Evolutionary conservation across 768 basidiomycete species (phyloP).

Genomic region (Boletellus ananas): DNA sequence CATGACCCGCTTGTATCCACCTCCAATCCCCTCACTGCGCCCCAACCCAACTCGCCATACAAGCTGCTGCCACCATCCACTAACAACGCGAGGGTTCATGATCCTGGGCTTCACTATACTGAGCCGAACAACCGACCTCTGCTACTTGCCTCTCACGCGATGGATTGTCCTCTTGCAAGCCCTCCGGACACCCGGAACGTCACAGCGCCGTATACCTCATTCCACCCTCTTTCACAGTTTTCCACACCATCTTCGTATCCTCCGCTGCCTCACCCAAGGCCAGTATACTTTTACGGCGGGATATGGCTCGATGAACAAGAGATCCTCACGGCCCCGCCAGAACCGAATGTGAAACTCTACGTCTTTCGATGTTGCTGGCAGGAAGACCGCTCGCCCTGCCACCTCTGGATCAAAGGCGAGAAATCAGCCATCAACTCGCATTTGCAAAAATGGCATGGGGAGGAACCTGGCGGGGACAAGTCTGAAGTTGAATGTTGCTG

Average conservation of each 20-base stretch:
- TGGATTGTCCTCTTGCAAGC: neutral
- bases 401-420: constrained; percentile 16
- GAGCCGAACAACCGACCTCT: no score
- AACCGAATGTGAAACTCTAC: neutral
- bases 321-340: neutral
- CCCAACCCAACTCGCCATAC: no score
- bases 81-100: no score
- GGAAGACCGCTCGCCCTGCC: constrained; percentile 1
- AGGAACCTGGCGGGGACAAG: constrained; percentile 10
- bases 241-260: neutral
- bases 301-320: constrained; percentile 13
- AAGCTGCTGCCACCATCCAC: no score
- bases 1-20: no score
- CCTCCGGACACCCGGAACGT: neutral
- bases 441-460: constrained; percentile 19
- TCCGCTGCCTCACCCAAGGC: neutral
- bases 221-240: neutral
- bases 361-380: constrained; percentile 15
- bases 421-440: constrained; percentile 12
- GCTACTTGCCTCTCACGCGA: no score
- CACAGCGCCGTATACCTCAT: neutral
- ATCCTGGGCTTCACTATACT: no score
- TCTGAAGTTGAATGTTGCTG: constrained; percentile 5
- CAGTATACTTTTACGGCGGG: neutral
- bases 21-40: no score